Conservation (phyloP, 1,284 basidiomycete species). For the Meripilus lineatus region DNA sequence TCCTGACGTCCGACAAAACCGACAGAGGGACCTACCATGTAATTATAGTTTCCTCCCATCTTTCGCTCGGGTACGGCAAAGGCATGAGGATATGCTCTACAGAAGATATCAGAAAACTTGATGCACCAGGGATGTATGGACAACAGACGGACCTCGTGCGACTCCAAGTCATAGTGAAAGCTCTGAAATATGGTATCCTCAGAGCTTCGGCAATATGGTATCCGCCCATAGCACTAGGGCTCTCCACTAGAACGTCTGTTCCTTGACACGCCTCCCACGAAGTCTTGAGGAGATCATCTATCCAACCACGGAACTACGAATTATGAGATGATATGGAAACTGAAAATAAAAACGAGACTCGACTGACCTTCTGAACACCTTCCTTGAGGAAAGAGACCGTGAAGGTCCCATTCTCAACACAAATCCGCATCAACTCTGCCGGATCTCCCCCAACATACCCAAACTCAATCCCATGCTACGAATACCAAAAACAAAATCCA, state of each 20-base stretch:
- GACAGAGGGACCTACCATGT: constrained; percentile 67
- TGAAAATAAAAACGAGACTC: background rate
- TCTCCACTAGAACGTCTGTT: constrained; percentile 91
- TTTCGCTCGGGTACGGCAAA: constrained; percentile 94
- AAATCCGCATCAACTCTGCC: constrained; percentile 91
- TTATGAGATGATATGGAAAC: constrained; percentile 1
- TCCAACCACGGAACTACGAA: constrained; percentile 87
- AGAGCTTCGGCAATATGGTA: constrained; percentile 96
- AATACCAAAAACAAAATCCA: constrained; percentile 6
- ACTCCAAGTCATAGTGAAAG: constrained; percentile 87
- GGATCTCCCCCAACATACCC: constrained; percentile 94
- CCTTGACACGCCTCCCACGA: constrained; percentile 95
- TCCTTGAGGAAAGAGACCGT: constrained; percentile 93
- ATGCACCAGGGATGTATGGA: constrained; percentile 4
- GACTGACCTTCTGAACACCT: constrained; percentile 72
- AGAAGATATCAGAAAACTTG: constrained; percentile 10
- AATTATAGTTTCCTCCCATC: constrained; percentile 97
- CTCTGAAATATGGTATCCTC: constrained; percentile 88
- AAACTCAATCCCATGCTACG: constrained; percentile 88
- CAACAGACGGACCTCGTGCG: constrained; percentile 51
- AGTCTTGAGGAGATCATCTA: constrained; percentile 90
- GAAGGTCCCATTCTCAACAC: constrained; percentile 95
- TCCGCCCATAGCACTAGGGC: constrained; percentile 98
- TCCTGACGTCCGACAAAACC: background rate
- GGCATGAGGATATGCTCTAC: constrained; percentile 92